phyloP scores from a whole-genome alignment of 2,329 filamentous ascomycete species.

The Anisogramma anomala region DNA sequence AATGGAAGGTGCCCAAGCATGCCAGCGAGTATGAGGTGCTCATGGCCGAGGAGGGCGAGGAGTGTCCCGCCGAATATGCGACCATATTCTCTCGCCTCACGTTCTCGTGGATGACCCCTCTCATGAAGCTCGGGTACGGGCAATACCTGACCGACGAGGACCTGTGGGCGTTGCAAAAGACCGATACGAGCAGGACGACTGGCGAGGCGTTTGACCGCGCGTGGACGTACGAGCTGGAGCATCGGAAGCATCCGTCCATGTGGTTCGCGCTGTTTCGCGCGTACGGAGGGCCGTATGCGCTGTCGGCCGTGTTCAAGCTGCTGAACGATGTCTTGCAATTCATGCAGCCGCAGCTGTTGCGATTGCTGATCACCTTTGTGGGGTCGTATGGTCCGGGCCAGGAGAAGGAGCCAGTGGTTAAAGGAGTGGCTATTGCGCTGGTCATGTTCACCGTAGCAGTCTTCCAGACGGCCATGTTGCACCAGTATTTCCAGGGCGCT shows the following conservation, averaged over 20 bases:
- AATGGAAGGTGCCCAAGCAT: constrained; percentile 80
- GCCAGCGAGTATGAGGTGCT: constrained; percentile 49
- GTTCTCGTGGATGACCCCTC: constrained; percentile 96
- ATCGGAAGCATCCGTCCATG: constrained; percentile 58
- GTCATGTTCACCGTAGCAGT: constrained; percentile 86
- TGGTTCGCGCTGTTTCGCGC: constrained; percentile 78
- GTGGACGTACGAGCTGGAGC: constrained; percentile 67
- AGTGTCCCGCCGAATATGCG: constrained; percentile 75
- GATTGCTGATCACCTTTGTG: constrained; percentile 74
- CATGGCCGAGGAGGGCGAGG: constrained; percentile 39
- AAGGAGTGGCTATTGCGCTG: constrained; percentile 77
- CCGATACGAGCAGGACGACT: constrained; percentile 68
- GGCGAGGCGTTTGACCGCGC: constrained; percentile 57
- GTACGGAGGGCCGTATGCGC: constrained; percentile 73
- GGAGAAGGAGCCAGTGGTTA: constrained; percentile 62
- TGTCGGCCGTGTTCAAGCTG: constrained; percentile 79
- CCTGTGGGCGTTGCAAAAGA: constrained; percentile 77
- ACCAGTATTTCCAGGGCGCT: constrained; percentile 93
- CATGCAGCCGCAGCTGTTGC: constrained; percentile 79
- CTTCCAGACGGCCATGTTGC: constrained; percentile 77
- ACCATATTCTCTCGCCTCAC: constrained; percentile 88
- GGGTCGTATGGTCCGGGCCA: constrained; percentile 55
- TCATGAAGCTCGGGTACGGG: constrained; percentile 93
- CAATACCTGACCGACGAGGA: constrained; percentile 89
- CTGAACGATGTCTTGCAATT: constrained; percentile 79